Evolutionary conservation across 805 yeast species (phyloP).

Genomic region (Jamesozyma spencerorum): DNA sequence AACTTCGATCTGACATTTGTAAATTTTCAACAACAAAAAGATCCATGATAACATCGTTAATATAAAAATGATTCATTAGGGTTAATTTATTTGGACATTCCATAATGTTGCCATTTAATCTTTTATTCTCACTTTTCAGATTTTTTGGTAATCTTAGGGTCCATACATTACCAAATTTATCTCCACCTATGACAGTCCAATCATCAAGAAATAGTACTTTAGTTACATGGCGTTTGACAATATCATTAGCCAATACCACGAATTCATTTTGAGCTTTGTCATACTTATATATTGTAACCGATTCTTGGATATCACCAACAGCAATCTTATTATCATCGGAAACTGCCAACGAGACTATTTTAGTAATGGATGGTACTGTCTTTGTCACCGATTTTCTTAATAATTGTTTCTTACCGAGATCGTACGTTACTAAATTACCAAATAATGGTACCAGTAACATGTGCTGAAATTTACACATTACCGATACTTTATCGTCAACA

Average conservation of each 20-base stretch:
- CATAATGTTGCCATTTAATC: conserved; percentile 17
- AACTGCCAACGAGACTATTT: conserved; percentile 42
- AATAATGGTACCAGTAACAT: conserved; percentile 51
- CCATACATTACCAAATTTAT: conserved; percentile 74
- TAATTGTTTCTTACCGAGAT: conserved; percentile 71
- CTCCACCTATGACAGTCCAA: conserved; percentile 74
- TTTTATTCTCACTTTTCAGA: conserved; percentile 23
- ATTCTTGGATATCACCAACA: conserved; percentile 63
- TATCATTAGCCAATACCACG: conserved; percentile 61
- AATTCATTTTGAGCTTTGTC: conserved; percentile 43
- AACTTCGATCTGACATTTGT: conserved; percentile 44
- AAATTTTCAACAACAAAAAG: conserved; percentile 36
- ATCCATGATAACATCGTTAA: conserved; percentile 63
- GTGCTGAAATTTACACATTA: conserved; percentile 49
- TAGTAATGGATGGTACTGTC: conserved; percentile 35
- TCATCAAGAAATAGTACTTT: conserved; percentile 54
- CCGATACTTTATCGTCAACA: conserved; percentile 38
- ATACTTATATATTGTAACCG: conserved; percentile 49
- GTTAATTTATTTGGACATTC: conserved; percentile 41
- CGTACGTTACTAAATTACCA: conserved; percentile 49
- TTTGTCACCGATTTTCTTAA: conserved; percentile 51
- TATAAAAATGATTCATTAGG: conserved; percentile 46
- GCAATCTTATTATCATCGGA: conserved; percentile 51
- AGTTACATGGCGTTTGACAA: conserved; percentile 57
- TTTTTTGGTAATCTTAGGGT: conserved; percentile 50